Base-by-base conservation (phyloP, 2,329 filamentous ascomycete species). In the Grosmannia huntii region DNA sequence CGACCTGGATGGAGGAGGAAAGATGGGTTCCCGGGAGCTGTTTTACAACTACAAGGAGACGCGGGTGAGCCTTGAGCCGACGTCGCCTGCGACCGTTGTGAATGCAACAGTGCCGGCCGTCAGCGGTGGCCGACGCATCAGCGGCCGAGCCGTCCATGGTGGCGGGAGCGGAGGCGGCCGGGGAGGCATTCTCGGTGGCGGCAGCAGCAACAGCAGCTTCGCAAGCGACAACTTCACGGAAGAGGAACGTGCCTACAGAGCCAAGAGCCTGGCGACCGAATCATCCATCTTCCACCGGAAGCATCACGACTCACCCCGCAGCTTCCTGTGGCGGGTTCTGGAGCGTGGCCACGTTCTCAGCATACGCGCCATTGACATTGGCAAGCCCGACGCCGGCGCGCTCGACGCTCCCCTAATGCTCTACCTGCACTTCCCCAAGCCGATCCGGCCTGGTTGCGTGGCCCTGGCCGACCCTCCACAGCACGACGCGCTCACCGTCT, bases 241-340 rank as follows among this genome's bases (percentile, higher is more conserved):
- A 64, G 87, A 92, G 69, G 82, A 82, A 58, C 60, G 62, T 23
- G 75, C 80, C 11, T 96, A 95, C 67, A 82, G 85, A 63, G 76
- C 80, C 60, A 84, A 82, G 62, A 82, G 88, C 67, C 75, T 96
- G 57, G 89, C 92, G 28, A 85, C 78, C 2, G 82, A 90, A 36
- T 86, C 89, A 31, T 90, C 89, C 2, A 80, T 97, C 58, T 96
- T 89, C 74, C 90, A 95, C 71, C 84, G 94, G 58, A 81, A 82
- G 69, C 81, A 86, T 69, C 83, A 87, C 67, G 77, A 81, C 62
- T 85, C 86, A 62, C 94, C 94, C 46, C 85, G 88, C 68, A 89
- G 83, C 71, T 95, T 97, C 68, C 79, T 96, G 53, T 99, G 94
- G 94, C 83, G 92, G 65, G 80, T 97, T 46, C 74, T 96, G 61